Evolutionary conservation across 1,139 yeast genomes (phyloP).

Genomic region (Kodamaea anthophila): DNA sequence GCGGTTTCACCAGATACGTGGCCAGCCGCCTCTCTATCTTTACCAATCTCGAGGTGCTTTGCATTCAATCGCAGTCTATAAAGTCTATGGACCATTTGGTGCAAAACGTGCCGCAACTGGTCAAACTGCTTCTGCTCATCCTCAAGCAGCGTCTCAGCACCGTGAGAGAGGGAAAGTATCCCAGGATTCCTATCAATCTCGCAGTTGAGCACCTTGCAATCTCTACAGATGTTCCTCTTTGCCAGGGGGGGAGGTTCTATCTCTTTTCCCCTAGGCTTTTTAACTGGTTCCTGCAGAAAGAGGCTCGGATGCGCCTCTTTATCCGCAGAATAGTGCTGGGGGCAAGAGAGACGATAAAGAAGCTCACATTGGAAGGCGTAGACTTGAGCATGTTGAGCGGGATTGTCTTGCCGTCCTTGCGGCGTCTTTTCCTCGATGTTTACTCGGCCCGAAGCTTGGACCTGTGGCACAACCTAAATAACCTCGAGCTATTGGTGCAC

Average conservation of each 20-base stretch:
- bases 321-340: conserved; percentile 6
- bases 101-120: neutral
- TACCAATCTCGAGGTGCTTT: too few species aligned
- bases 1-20: too few species aligned
- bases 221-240: neutral
- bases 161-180: neutral
- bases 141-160: neutral
- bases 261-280: neutral
- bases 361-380: conserved; percentile 6
- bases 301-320: neutral
- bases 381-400: conserved; percentile 6
- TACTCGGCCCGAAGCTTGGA: conserved; percentile 3
- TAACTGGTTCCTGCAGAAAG: neutral
- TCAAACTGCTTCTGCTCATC: neutral
- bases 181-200: neutral
- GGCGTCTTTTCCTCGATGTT: conserved; percentile 5
- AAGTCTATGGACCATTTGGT: neutral
- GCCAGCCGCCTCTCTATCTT: too few species aligned
- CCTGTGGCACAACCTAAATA: conserved; percentile 3
- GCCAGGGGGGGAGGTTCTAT: neutral
- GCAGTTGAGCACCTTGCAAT: conserved; percentile 1
- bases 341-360: conserved; percentile 8
- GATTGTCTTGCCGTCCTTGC: conserved; percentile 2
- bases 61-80: too few species aligned
- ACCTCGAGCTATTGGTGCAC: neutral